Conservation (phyloP, 148 eudicot species). For the Rhododendron simsii region DNA sequence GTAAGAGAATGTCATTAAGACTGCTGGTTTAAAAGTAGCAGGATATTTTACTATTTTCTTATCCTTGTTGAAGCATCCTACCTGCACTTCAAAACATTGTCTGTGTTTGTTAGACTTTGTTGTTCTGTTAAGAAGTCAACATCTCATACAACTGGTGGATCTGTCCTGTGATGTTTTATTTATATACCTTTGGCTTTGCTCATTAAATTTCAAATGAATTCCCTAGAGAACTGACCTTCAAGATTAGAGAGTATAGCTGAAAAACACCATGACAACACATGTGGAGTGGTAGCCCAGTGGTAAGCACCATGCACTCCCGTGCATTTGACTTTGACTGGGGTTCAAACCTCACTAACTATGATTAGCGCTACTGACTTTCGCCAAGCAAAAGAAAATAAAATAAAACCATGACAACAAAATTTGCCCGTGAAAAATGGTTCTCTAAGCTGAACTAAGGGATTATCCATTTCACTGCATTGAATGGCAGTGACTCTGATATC, state of each 20-base stretch:
- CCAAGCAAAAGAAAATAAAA: neutral
- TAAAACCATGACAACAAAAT: neutral
- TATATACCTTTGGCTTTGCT: neutral
- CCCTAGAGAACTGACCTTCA: neutral
- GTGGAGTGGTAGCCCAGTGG: neutral
- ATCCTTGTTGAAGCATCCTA: neutral
- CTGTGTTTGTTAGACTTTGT: neutral
- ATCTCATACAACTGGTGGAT: neutral
- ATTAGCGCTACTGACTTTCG: neutral
- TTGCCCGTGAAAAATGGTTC: neutral
- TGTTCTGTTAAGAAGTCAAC: neutral
- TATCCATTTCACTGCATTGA: neutral
- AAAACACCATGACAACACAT: neutral
- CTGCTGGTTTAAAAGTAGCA: neutral
- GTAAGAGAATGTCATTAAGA: slow-evolving; percentile 28
- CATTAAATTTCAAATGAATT: neutral
- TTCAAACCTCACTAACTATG: neutral
- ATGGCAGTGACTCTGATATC: neutral
- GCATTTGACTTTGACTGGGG: neutral
- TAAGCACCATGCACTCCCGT: neutral
- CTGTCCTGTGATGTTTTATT: neutral
- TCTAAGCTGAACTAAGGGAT: neutral
- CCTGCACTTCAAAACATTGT: neutral
- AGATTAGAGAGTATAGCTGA: neutral
- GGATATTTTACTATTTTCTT: neutral